Percentiles rank a stretch among this genome's conserved stretches.
phyloP scores from a whole-genome alignment of 2,329 filamentous ascomycete species.

The Cercospora berteroae region DNA sequence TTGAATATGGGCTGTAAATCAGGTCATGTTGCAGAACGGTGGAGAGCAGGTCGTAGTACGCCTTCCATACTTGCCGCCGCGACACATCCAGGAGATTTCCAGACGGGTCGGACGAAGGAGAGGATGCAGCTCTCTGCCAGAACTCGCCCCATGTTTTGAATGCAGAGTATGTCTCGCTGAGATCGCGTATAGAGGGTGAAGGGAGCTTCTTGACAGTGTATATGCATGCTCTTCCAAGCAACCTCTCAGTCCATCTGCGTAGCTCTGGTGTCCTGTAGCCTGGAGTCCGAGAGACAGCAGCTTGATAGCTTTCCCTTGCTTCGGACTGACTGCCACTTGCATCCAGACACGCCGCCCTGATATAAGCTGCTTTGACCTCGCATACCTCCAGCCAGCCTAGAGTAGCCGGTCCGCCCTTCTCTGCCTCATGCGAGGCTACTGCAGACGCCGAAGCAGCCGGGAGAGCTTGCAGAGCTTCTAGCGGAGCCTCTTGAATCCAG shows the following conservation, averaged over 20 bases:
- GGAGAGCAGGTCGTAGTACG: conserved; percentile 80
- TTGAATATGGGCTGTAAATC: conserved; percentile 46
- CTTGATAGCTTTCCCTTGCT: conserved; percentile 26
- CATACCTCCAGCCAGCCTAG: conserved; percentile 78
- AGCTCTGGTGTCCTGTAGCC: conserved; percentile 34
- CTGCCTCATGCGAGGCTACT: background rate
- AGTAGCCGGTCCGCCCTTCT: conserved; percentile 15
- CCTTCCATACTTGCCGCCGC: conserved; percentile 71
- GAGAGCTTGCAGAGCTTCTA: conserved; percentile 54
- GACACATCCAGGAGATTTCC: conserved; percentile 40
- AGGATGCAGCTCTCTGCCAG: conserved; percentile 48
- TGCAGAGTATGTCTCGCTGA: conserved; percentile 34
- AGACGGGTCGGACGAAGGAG: conserved; percentile 35
- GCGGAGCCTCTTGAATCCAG: conserved; percentile 68
- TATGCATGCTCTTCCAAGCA: conserved; percentile 35
- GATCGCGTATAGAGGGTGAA: conserved; percentile 22
- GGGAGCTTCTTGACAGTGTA: conserved; percentile 29
- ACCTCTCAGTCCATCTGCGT: conserved; percentile 36
- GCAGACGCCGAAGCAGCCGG: conserved; percentile 24
- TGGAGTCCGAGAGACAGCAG: conserved; percentile 26
- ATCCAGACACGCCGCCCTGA: conserved; percentile 33
- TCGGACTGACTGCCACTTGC: conserved; percentile 27
- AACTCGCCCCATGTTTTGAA: conserved; percentile 67
- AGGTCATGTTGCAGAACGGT: conserved; percentile 67
- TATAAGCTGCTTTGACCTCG: conserved; percentile 39